Evolutionary conservation across 2,329 filamentous ascomycete species (phyloP).

Genomic region (Fusarium caatingaense): DNA sequence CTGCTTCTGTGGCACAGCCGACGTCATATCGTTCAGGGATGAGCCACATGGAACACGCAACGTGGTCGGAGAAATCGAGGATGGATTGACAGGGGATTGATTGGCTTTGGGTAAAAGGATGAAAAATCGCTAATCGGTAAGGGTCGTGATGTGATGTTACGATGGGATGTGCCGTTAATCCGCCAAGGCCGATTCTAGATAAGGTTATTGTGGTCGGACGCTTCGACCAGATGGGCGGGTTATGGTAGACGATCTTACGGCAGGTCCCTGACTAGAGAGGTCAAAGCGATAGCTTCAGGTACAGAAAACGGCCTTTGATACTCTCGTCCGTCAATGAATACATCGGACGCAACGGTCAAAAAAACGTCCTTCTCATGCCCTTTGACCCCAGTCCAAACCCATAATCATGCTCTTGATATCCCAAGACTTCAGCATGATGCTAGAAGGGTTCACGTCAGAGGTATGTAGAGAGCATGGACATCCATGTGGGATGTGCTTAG

Average conservation of each 20-base stretch:
- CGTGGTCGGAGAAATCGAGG: background rate
- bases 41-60: constrained; percentile 19
- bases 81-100: background rate
- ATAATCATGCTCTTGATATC: too few species aligned
- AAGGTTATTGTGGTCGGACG: constrained; percentile 1
- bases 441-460: too few species aligned
- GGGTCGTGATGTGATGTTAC: background rate
- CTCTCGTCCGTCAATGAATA: constrained; percentile 64
- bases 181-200: constrained; percentile 4
- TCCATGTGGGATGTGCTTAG: constrained; percentile 52
- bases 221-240: background rate
- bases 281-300: background rate
- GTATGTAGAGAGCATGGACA: too few species aligned
- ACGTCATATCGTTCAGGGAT: constrained; percentile 40
- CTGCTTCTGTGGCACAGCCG: constrained; percentile 38
- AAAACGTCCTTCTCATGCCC: constrained; percentile 60
- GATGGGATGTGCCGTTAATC: background rate
- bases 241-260: background rate
- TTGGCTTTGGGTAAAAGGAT: background rate
- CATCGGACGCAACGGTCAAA: constrained; percentile 59
- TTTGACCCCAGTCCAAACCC: constrained; percentile 56
- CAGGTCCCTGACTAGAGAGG: background rate
- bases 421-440: too few species aligned
- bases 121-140: background rate
- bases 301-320: constrained; percentile 40